These are phyloP conservation scores for Termitomyces sp. DNA, from an alignment of 768 basidiomycete genomes.

Conservation along the genomic window DNA sequence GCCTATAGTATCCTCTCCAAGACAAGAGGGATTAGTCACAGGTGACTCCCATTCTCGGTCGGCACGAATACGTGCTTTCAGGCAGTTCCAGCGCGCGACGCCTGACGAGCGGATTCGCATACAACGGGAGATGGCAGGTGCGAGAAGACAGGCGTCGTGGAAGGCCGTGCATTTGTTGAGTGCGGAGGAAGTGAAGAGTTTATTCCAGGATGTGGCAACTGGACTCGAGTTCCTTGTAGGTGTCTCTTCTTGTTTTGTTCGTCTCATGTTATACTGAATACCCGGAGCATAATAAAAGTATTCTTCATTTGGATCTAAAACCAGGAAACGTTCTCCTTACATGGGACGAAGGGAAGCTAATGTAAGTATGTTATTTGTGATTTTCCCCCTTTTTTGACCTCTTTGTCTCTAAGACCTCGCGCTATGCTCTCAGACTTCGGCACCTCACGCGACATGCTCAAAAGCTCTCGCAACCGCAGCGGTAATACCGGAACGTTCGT, in stretches of 20 bases:
- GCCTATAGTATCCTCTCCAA: background rate
- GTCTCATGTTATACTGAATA: slow-evolving; percentile 2
- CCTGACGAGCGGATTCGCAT: slow-evolving; percentile 60
- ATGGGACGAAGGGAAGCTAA: slow-evolving; percentile 80
- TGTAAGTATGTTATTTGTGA: slow-evolving; percentile 39
- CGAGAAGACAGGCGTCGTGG: slow-evolving; percentile 32
- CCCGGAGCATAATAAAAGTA: slow-evolving; percentile 69
- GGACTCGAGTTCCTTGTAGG: slow-evolving; percentile 83
- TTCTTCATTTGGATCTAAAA: slow-evolving; percentile 90
- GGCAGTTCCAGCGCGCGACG: slow-evolving; percentile 58
- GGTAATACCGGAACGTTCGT: slow-evolving; percentile 95
- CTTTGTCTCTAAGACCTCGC: slow-evolving; percentile 53
- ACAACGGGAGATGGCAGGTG: slow-evolving; percentile 42
- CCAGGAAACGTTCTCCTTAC: slow-evolving; percentile 91
- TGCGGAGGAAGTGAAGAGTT: slow-evolving; percentile 72
- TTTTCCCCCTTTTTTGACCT: background rate
- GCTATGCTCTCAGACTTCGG: slow-evolving; percentile 97
- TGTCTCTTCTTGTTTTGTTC: background rate
- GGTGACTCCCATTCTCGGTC: slow-evolving; percentile 49
- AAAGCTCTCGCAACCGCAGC: slow-evolving; percentile 58
- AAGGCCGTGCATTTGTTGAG: slow-evolving; percentile 82
- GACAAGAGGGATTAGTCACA: slow-evolving; percentile 1
- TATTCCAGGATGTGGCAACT: slow-evolving; percentile 83
- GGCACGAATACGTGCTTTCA: slow-evolving; percentile 71
- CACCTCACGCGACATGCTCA: slow-evolving; percentile 87